Percentiles rank a stretch among this genome's conserved stretches.
These are phyloP conservation scores for Lactarius trivialis DNA, from an alignment of 768 basidiomycete species.

Conservation along the genomic window DNA sequence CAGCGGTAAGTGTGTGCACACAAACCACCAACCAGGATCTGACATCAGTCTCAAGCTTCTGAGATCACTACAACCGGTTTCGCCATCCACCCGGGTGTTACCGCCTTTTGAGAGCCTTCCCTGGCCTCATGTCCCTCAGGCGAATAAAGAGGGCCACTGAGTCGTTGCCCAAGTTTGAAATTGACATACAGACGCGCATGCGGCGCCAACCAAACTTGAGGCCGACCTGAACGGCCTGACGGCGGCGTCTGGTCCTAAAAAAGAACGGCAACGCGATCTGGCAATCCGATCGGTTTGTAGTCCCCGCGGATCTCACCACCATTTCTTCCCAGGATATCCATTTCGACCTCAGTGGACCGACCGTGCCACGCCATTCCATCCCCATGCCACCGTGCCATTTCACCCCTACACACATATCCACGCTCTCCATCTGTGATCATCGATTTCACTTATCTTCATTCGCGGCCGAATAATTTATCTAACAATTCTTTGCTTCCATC, in stretches of 20 bases:
- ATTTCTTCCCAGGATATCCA: slow-evolving; percentile 13
- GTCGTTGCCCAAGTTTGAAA: slow-evolving; percentile 10
- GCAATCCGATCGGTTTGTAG: slow-evolving; percentile 15
- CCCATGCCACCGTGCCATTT: background rate
- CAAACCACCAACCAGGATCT: slow-evolving; percentile 5
- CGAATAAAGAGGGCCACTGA: slow-evolving; percentile 6
- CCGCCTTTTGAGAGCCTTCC: background rate
- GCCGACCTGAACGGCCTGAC: slow-evolving; percentile 19
- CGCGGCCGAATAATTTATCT: background rate
- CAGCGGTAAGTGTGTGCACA: background rate
- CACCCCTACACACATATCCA: background rate
- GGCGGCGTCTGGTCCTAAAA: slow-evolving; percentile 20
- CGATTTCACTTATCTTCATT: slow-evolving; percentile 7
- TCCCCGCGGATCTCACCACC: slow-evolving; percentile 22
- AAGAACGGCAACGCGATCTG: slow-evolving; percentile 19
- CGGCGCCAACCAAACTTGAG: slow-evolving; percentile 17
- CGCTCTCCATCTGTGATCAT: slow-evolving; percentile 1
- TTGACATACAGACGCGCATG: slow-evolving; percentile 7
- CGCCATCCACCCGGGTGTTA: slow-evolving; percentile 9
- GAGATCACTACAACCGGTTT: background rate
- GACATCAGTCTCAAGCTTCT: slow-evolving; percentile 17
- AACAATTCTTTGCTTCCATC: slow-evolving; percentile 3
- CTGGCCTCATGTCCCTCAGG: slow-evolving; percentile 15
- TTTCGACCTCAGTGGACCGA: background rate
- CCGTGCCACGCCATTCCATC: background rate